These are phyloP conservation scores for Thymus mandschuricus DNA, from an alignment of 257 asterid genomes.

Conservation along the genomic window DNA sequence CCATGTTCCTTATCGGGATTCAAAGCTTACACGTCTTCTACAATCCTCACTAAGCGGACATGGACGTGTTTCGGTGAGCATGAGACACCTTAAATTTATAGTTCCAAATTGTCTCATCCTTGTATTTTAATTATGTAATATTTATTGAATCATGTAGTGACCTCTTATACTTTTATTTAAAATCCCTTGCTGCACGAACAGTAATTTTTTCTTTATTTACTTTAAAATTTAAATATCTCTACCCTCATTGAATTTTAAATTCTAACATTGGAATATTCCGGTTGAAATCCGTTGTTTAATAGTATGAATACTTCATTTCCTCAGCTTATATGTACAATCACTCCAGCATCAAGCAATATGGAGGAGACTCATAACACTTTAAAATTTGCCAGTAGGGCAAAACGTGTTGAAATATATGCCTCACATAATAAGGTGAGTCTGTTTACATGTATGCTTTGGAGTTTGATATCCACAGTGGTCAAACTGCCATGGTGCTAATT, in stretches of 20 bases:
- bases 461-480: slow-evolving; percentile 26
- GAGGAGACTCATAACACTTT: slow-evolving; percentile 98
- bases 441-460: slow-evolving; percentile 21
- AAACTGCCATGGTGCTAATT: not conserved
- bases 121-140: not conserved
- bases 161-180: slow-evolving; percentile 18
- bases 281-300: slow-evolving; percentile 16
- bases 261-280: slow-evolving; percentile 24
- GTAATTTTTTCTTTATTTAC: slow-evolving; percentile 31
- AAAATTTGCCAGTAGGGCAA: slow-evolving; percentile 98
- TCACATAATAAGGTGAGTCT: slow-evolving; percentile 86
- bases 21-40: slow-evolving; percentile 93
- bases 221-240: slow-evolving; percentile 19
- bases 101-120: slow-evolving; percentile 14
- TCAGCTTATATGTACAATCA: slow-evolving; percentile 93
- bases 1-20: slow-evolving; percentile 96
- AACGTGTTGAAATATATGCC: slow-evolving; percentile 92
- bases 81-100: slow-evolving; percentile 16
- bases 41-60: slow-evolving; percentile 97
- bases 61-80: slow-evolving; percentile 97
- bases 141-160: slow-evolving; percentile 9
- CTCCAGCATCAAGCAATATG: slow-evolving; percentile 95
- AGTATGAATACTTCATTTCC: slow-evolving; percentile 15
- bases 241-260: slow-evolving; percentile 11
- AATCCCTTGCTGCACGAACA: not conserved